These are phyloP conservation scores for Tylopilus cervinicoccineus DNA, from an alignment of 768 basidiomycete species.

Conservation along the genomic window DNA sequence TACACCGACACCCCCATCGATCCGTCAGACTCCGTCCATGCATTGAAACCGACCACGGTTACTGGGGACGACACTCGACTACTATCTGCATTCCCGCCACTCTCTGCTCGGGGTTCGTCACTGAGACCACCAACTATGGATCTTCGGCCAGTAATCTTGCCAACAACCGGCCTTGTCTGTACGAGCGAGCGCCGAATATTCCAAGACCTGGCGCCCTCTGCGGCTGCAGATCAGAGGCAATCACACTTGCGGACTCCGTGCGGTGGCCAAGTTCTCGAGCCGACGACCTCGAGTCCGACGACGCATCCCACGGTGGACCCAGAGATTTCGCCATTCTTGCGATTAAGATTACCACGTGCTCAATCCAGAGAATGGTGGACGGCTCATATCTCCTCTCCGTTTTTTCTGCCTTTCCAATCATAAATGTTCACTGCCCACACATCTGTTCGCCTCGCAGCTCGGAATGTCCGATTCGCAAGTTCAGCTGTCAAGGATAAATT, in stretches of 20 bases:
- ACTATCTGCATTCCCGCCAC: neutral
- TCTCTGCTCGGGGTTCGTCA: neutral
- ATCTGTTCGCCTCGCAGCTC: constrained; percentile 2
- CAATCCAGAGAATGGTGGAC: neutral
- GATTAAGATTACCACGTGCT: constrained; percentile 1
- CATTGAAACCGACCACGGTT: neutral
- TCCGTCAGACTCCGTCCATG: neutral
- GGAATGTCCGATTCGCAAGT: constrained; percentile 21
- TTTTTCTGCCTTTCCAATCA: neutral
- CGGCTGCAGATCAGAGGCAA: no score
- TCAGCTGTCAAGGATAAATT: constrained; percentile 47
- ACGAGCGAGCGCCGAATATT: no score
- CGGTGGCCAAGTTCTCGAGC: neutral
- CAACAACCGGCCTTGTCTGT: no score
- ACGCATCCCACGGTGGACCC: neutral
- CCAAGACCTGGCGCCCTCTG: no score
- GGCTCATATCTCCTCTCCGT: neutral
- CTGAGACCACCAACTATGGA: no score
- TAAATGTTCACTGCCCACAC: constrained; percentile 8
- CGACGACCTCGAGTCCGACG: neutral
- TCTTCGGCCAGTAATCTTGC: no score
- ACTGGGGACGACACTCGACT: neutral
- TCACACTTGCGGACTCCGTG: neutral
- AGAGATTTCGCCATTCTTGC: constrained; percentile 15
- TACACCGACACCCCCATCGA: no score